Base-by-base conservation (phyloP, 305 asterid genomes). In the Fraxinus nigra region DNA sequence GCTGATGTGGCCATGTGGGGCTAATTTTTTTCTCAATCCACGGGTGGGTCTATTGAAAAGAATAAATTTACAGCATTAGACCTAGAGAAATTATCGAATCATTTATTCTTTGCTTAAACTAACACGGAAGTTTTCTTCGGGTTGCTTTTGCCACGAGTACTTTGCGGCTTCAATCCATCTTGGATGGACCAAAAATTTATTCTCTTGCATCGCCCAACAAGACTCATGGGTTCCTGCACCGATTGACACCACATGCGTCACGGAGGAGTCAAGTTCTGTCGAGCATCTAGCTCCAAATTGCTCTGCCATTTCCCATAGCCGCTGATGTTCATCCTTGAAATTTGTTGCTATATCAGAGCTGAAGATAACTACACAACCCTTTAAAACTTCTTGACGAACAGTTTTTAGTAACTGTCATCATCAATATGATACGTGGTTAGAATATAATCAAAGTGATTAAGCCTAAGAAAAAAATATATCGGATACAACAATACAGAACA, bases 211-310 rank as follows among this genome's bases (percentile, higher is more conserved):
- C 1, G 90, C 87, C 84, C 88, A 80, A 10, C 63, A 76, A 18
- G 85, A 85, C 70, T 85, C 81, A 18, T 83, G 81, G 13, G 90
- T 82, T 83, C 84, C 81, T 38, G 79, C 77, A 28, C 75, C 86
- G 30, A 20, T 5, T 13, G 88, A 85, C 40, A 85, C 86, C 34
- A 85, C 88, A 30, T 85, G 88, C 0, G 85, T 87, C 11, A 85
- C 80, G 13, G 76, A 43, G 7, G 76, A 22, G 33, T 83, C 87
- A 7, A 40, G 30, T 72, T 85, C 85, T 11, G 79, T 78, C 11
- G 48, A 14, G 40, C 88, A 85, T 13, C 30, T 56, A 22, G 90
- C 90, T 77, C 90, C 84, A 61, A 85, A 76, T 65, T 83, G 82
- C 78, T 82, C 84, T 2, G 84, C 84, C 80, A 83, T 67, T 79